phyloP scores from a whole-genome alignment of 345 rosid genomes.

The Anacardium occidentale region DNA sequence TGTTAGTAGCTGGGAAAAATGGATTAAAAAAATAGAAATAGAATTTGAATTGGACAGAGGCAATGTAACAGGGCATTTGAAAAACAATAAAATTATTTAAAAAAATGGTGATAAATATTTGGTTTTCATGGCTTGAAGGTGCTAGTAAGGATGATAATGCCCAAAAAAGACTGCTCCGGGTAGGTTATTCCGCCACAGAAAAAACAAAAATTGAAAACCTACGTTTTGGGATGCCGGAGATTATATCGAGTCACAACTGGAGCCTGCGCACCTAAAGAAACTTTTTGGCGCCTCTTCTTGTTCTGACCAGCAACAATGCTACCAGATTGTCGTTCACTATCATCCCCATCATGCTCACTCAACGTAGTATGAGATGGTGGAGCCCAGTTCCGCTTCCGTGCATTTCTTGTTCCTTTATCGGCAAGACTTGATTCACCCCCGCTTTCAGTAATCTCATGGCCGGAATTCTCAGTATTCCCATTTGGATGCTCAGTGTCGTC shows the following conservation, averaged over 20 bases:
- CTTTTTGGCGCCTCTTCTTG: slow-evolving; percentile 65
- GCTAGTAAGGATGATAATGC: neutral
- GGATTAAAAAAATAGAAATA: neutral
- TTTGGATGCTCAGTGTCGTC: slow-evolving; percentile 45
- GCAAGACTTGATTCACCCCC: slow-evolving; percentile 53
- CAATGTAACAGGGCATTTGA: neutral
- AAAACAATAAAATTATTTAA: neutral
- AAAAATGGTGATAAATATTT: neutral
- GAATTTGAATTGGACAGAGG: neutral
- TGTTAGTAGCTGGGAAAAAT: neutral
- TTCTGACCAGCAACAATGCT: slow-evolving; percentile 56
- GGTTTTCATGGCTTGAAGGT: neutral
- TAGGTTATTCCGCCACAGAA: neutral
- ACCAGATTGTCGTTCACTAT: slow-evolving; percentile 67
- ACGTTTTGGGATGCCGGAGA: slow-evolving; percentile 72
- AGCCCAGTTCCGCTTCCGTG: slow-evolving; percentile 59
- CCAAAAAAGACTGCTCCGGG: neutral
- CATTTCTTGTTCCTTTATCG: slow-evolving; percentile 48
- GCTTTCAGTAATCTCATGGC: slow-evolving; percentile 44
- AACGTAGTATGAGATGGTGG: slow-evolving; percentile 47
- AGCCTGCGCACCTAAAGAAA: slow-evolving; percentile 36
- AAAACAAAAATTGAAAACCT: slow-evolving; percentile 24
- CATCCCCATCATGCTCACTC: slow-evolving; percentile 61
- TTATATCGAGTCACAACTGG: slow-evolving; percentile 57
- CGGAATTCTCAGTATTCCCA: slow-evolving; percentile 52